Conservation (phyloP, 2,329 filamentous ascomycete species). For the Venturia aucupariae region DNA sequence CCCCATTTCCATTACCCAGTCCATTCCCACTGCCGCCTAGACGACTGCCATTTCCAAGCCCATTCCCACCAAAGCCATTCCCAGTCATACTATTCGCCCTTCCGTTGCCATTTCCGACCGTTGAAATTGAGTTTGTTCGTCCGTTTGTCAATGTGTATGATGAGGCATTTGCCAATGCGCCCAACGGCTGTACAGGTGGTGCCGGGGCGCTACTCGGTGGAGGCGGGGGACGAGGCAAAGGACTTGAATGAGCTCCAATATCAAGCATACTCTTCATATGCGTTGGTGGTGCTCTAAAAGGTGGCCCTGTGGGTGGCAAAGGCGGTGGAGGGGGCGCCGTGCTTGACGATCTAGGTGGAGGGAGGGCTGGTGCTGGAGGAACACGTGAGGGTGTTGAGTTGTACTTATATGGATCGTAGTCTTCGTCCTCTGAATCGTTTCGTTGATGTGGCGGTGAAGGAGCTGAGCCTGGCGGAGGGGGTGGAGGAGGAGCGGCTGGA, state of each 20-base stretch:
- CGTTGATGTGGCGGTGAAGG: constrained; percentile 18
- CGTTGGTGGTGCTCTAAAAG: constrained; percentile 30
- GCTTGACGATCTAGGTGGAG: constrained; percentile 17
- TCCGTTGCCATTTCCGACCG: constrained; percentile 15
- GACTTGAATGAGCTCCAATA: constrained; percentile 22
- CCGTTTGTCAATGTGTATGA: constrained; percentile 51
- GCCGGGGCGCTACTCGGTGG: constrained; percentile 31
- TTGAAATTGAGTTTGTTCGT: constrained; percentile 15
- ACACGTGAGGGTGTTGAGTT: constrained; percentile 32
- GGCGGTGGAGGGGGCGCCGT: constrained; percentile 22
- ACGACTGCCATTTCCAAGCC: neutral
- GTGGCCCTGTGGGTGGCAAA: constrained; percentile 28
- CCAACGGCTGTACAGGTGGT: constrained; percentile 28
- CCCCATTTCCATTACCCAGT: constrained; percentile 15
- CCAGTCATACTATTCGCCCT: constrained; percentile 18
- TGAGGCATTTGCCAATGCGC: constrained; percentile 50
- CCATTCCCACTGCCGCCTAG: neutral
- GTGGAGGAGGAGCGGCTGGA: constrained; percentile 33
- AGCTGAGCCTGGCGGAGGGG: constrained; percentile 28
- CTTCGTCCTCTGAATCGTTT: constrained; percentile 8
- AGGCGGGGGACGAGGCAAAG: constrained; percentile 31
- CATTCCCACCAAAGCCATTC: constrained; percentile 14
- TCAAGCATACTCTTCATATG: constrained; percentile 8
- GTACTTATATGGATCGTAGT: constrained; percentile 16
- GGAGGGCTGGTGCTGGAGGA: constrained; percentile 22